A percentile compares a stretch with the other conserved stretches of the same genome.
Evolutionary conservation across 1,139 yeast species (phyloP).

Genomic region (Pichia terricola): DNA sequence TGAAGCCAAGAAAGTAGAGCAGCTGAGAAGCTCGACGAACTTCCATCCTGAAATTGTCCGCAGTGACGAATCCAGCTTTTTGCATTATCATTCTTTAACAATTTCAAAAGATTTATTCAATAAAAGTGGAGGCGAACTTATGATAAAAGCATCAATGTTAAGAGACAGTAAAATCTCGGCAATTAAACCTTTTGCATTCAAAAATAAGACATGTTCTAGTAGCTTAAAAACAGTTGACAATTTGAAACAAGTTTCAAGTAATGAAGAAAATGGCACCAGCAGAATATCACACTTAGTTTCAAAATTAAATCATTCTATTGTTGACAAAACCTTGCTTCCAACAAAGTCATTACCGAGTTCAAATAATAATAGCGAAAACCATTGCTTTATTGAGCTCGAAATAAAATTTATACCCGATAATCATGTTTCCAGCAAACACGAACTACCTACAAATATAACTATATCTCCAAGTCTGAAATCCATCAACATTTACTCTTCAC

Average conservation of each 20-base stretch:
- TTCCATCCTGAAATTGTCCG: conserved; percentile 7
- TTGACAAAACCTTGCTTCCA: conserved; percentile 1
- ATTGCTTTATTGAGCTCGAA: conserved; percentile 6
- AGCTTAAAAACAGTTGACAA: neutral
- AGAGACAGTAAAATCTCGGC: conserved; percentile 5
- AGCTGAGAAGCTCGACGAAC: conserved; percentile 7
- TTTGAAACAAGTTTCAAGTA: neutral
- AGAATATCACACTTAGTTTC: neutral
- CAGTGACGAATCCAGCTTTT: conserved; percentile 2
- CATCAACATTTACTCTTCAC: conserved; percentile 10
- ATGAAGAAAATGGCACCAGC: neutral
- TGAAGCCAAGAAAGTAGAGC: conserved; percentile 4
- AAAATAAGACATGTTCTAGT: neutral
- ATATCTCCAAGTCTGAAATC: conserved; percentile 8
- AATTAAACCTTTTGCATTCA: conserved; percentile 2
- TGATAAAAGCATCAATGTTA: conserved; percentile 6
- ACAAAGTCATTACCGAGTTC: conserved; percentile 2
- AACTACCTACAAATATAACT: conserved; percentile 9
- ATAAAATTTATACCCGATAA: conserved; percentile 1
- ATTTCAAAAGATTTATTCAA: conserved; percentile 5
- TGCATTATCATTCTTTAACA: conserved; percentile 3
- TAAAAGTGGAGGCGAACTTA: conserved; percentile 5
- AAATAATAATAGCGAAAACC: conserved; percentile 1
- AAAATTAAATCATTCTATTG: neutral
- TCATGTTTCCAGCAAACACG: neutral